Percentiles rank a stretch among this genome's conserved stretches.
These are phyloP conservation scores for Volvox africanus DNA, from an alignment of 139 green algal species.

Conservation along the genomic window DNA sequence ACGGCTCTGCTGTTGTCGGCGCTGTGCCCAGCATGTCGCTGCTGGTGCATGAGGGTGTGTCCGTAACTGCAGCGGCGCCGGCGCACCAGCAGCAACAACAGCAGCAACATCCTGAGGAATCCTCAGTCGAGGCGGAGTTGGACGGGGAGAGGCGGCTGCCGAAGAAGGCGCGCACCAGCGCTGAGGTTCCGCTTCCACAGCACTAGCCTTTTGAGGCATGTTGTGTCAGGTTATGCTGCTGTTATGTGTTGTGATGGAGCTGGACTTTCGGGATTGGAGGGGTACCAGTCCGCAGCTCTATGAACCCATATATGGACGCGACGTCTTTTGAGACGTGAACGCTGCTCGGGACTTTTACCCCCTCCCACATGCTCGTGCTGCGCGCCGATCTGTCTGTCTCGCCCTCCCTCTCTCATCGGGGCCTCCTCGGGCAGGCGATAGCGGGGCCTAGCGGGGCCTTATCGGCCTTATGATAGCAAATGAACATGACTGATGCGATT, in stretches of 20 bases:
- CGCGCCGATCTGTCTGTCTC: too few species aligned
- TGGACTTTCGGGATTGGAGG: background rate
- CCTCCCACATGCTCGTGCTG: too few species aligned
- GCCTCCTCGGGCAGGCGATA: too few species aligned
- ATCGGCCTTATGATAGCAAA: too few species aligned
- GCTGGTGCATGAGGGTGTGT: background rate
- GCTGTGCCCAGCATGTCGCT: conserved; percentile 38
- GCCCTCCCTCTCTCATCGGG: too few species aligned
- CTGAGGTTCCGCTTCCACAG: background rate
- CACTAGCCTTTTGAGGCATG: background rate
- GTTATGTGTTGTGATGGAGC: background rate
- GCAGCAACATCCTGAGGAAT: background rate
- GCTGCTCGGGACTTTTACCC: too few species aligned
- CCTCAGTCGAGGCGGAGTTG: background rate
- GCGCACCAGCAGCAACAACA: background rate
- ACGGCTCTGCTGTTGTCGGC: background rate
- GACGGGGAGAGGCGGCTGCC: background rate
- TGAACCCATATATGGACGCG: too few species aligned
- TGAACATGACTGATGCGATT: background rate
- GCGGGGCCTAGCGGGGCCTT: too few species aligned
- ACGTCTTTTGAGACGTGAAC: too few species aligned
- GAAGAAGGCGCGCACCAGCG: conserved; percentile 27
- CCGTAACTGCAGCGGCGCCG: background rate
- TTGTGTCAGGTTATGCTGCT: background rate
- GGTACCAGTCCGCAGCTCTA: background rate